Conservation (phyloP, 108 stramenopile species). For the Chaetoceros tenuissimus region DNA sequence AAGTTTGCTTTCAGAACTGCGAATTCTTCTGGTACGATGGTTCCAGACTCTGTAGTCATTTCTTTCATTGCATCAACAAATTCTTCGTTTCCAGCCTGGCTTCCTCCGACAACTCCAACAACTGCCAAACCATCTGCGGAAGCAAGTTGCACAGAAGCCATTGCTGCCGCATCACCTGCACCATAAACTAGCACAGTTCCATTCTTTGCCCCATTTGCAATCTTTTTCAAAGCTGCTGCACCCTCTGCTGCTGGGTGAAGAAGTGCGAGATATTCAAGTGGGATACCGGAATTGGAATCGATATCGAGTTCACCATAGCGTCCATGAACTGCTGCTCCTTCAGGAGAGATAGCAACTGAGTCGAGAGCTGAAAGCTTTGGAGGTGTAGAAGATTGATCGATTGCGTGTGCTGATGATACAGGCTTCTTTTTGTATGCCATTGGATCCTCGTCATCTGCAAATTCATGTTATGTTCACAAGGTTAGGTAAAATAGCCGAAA, state of each 20-base stretch:
- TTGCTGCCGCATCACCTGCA: conserved; percentile 57
- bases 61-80: conserved; percentile 69
- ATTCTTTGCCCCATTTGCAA: conserved; percentile 6
- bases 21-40: conserved; percentile 69
- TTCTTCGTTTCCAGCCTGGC: conserved; percentile 66
- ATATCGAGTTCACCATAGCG: conserved; percentile 50
- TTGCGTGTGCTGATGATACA: conserved; percentile 73
- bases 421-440: conserved; percentile 40
- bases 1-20: conserved; percentile 72
- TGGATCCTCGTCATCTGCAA: conserved; percentile 17
- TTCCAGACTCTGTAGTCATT: conserved; percentile 68
- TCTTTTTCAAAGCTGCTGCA: conserved; percentile 51
- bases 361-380: conserved; percentile 44
- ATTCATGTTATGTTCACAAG: background rate
- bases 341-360: conserved; percentile 56
- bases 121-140: conserved; percentile 46
- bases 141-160: conserved; percentile 64
- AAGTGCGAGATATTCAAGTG: conserved; percentile 75
- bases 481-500: too few species aligned
- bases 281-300: conserved; percentile 37
- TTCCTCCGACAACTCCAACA: conserved; percentile 68
- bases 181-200: conserved; percentile 78
- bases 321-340: conserved; percentile 64
- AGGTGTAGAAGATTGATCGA: conserved; percentile 30
- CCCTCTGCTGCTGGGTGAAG: conserved; percentile 77